These are phyloP conservation scores for Ustilago trichophora DNA, from an alignment of 1,284 basidiomycete species.

Conservation along the genomic window DNA sequence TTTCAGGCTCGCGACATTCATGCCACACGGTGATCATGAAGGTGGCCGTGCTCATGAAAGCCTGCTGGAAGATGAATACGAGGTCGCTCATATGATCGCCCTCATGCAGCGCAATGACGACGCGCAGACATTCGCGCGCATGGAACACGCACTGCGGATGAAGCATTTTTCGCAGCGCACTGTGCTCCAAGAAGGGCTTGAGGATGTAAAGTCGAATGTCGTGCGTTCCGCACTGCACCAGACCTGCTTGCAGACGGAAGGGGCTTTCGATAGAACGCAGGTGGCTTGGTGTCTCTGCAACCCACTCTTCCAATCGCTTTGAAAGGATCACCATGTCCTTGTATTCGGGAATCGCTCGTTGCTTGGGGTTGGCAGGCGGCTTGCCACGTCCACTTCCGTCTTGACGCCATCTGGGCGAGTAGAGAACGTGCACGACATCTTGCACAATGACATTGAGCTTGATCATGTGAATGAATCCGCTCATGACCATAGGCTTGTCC, in stretches of 20 bases:
- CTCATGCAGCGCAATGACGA: slow-evolving; percentile 51
- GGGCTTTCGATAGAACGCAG: slow-evolving; percentile 42
- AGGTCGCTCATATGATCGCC: slow-evolving; percentile 43
- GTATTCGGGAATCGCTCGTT: slow-evolving; percentile 44
- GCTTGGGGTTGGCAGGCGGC: slow-evolving; percentile 9
- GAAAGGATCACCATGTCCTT: slow-evolving; percentile 54
- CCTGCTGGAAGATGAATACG: slow-evolving; percentile 57
- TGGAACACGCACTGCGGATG: slow-evolving; percentile 54
- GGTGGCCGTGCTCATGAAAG: slow-evolving; percentile 56
- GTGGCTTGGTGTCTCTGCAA: slow-evolving; percentile 42
- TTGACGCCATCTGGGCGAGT: slow-evolving; percentile 40
- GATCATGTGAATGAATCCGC: slow-evolving; percentile 57
- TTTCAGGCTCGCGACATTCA: slow-evolving; percentile 36
- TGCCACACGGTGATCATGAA: slow-evolving; percentile 64
- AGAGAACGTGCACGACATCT: slow-evolving; percentile 53
- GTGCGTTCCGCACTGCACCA: slow-evolving; percentile 52
- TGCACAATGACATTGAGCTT: slow-evolving; percentile 54
- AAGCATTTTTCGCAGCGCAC: slow-evolving; percentile 51
- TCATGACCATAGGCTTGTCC: slow-evolving; percentile 42
- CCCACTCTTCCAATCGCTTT: slow-evolving; percentile 56
- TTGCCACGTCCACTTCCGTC: slow-evolving; percentile 22
- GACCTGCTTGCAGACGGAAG: slow-evolving; percentile 45
- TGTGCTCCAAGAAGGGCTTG: slow-evolving; percentile 57
- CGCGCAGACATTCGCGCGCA: slow-evolving; percentile 49
- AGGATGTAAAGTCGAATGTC: slow-evolving; percentile 59